These are phyloP conservation scores for Cercophora scortea DNA, from an alignment of 495 filamentous ascomycete genomes.

Conservation along the genomic window DNA sequence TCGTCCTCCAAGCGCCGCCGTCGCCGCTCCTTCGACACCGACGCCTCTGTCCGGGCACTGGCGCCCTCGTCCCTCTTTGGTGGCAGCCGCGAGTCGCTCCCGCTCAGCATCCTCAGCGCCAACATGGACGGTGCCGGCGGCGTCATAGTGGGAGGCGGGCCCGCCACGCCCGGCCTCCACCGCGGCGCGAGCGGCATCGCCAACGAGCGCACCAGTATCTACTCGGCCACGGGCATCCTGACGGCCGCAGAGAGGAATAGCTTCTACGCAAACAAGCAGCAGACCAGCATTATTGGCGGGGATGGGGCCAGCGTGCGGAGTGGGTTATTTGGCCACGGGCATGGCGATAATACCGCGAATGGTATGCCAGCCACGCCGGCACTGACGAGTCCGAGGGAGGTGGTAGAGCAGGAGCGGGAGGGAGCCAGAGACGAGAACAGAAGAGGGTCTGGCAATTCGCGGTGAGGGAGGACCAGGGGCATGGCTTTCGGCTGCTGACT, in stretches of 20 bases:
- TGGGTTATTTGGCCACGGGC: conserved; percentile 63
- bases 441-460: too few species aligned
- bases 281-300: conserved; percentile 48
- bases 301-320: conserved; percentile 76
- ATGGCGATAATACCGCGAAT: conserved; percentile 13
- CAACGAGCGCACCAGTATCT: conserved; percentile 77
- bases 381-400: too few species aligned
- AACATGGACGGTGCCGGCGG: conserved; percentile 47
- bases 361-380: too few species aligned
- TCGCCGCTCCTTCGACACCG: conserved; percentile 85
- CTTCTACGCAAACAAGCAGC: conserved; percentile 59
- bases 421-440: too few species aligned
- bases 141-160: conserved; percentile 48
- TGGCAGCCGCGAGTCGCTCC: conserved; percentile 78
- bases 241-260: conserved; percentile 67
- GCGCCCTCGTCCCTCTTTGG: conserved; percentile 90
- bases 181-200: conserved; percentile 56
- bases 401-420: too few species aligned
- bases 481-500: too few species aligned
- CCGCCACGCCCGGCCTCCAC: conserved; percentile 62
- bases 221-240: conserved; percentile 68
- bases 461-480: too few species aligned
- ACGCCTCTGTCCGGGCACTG: conserved; percentile 87
- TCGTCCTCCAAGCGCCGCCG: conserved; percentile 88
- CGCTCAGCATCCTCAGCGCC: conserved; percentile 78